Base-by-base conservation (phyloP, 148 eudicot genomes). In the Rhododendron griersonianum region DNA sequence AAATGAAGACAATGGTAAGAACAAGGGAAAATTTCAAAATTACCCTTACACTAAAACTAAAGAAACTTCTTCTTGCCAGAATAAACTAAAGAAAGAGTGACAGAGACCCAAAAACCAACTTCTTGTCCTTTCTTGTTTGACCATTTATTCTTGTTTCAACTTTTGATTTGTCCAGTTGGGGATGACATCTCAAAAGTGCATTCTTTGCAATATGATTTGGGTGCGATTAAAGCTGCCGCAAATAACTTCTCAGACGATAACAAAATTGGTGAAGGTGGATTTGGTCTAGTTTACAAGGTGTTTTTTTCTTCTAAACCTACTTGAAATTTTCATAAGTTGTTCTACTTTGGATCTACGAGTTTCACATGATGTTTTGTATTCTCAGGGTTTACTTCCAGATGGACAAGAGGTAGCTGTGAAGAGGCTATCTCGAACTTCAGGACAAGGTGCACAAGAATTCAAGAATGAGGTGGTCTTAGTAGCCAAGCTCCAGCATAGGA, bases 331-430 rank as follows among this genome's bases (percentile, higher is more conserved):
- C 30, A 25, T 0, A 25, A 25, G 13, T 67, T 67, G 15, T 65
- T 1, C 11, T 10, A 67, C 33, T 3, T n/a, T 30, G 67, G 87
- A n/a, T 28, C 37, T 69, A 3, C 3, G 6, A 67, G 2, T 14
- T 15, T 69, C 19, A 84, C 30, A 3, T 16, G 33, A n/a, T 80
- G 11, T 30, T 28, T 13, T 80, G 53, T 2, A 50, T 25, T 79
- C 39, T 80, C 51, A 92, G 95, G 95, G 93, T 41, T 75, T 19
- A 8, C 87, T 93, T 65, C 81, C 85, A 0, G 55, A 84, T 77
- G 91, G 94, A 74, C 85, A 89, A 80, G 86, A 85, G 61, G 85
- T 92, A 79, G 94, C 94, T 65, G 92, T 90, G 41, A 92, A 92
- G 83, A 89, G 93, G 44, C 80, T 90, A 10, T 85, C 91, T 8